Base-by-base conservation (phyloP, 2,329 filamentous ascomycete species). In the Ascomycota sp. region DNA sequence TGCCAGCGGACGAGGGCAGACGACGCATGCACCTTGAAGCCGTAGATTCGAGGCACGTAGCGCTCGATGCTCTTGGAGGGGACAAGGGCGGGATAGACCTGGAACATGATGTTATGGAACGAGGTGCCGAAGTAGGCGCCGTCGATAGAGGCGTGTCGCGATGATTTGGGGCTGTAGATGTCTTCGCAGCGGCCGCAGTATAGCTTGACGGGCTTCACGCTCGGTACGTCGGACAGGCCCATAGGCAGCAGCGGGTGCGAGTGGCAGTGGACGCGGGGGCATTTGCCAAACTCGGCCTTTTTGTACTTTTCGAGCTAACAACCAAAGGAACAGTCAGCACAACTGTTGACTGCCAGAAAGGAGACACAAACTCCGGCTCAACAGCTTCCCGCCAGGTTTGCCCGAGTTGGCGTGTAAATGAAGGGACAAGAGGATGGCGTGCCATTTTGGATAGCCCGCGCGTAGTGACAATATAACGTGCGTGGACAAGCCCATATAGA, bases 61-160 rank as follows among this genome's bases (percentile, higher is more conserved):
- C 89, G 71, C 38, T 82, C 74, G 37, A 74, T 63, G 42, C 72
- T 82, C 65, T 95, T 98, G 40, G 72, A 62, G 3, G 89, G 89
- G 30, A 91, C 72, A 42, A 98, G 65, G 17, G 79, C 73, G 5
- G 89, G 86, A 51, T 95, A 95, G 32, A 98, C 89, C 53, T 98
- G 89, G 62, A 98, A 95, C 37, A 98, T 72, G 55, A 98, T 94
- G 57, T 94, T 94, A 64, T 94, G 86, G 63, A 98, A 98, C 3
- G 81, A 92, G 28, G 86, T 85, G 42, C 89, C 89, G 43, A 98
- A 98, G 64, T 95, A 98, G 39, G 89, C 89, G 38, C 89, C 89
- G 50, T 98, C 89, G 45, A 98, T 94, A 34, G 78, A 69, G 30
- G 85, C 83, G 55, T 98, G 89, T 20, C 89, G 81, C 13, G 82